Percentiles rank a stretch among this genome's conserved stretches.
These are phyloP conservation scores for Cynara cardunculus DNA, from an alignment of 129 eudicot species.

Conservation along the genomic window DNA sequence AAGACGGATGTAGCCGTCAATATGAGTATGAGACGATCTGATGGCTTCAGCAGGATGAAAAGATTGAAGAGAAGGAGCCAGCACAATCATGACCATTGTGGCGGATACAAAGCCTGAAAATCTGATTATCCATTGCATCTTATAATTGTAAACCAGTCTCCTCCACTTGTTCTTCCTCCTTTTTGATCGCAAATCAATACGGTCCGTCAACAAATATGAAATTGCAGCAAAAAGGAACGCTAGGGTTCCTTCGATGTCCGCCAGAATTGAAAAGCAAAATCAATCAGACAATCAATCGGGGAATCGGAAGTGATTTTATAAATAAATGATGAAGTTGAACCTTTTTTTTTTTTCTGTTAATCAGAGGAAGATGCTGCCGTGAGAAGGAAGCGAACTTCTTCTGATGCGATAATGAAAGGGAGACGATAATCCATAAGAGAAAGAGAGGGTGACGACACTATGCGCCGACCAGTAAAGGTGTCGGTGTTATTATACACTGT, in stretches of 20 bases:
- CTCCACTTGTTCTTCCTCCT: conserved; percentile 22
- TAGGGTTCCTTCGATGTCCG: conserved; percentile 58
- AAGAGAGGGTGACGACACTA: not conserved
- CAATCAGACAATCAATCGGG: not conserved
- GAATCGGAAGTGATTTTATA: not conserved
- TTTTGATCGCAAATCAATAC: conserved; percentile 21
- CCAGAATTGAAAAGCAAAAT: conserved; percentile 27
- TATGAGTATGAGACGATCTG: conserved; percentile 42
- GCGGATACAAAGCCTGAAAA: conserved; percentile 73
- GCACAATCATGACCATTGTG: conserved; percentile 61
- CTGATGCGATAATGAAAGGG: conserved; percentile 12
- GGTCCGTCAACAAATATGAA: conserved; percentile 11
- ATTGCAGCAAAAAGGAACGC: conserved; percentile 38
- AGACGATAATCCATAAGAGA: not conserved
- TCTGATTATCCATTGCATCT: conserved; percentile 79
- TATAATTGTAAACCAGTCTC: conserved; percentile 3
- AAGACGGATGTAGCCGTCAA: conserved; percentile 11
- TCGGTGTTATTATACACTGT: not conserved
- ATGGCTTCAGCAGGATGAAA: conserved; percentile 97
- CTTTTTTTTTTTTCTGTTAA: not conserved
- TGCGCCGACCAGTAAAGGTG: conserved; percentile 19
- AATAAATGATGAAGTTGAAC: conserved; percentile 5
- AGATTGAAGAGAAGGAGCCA: conserved; percentile 79
- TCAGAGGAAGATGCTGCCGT: conserved; percentile 32
- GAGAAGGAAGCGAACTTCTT: conserved; percentile 24